Evolutionary conservation across 2,329 filamentous ascomycete genomes (phyloP).

Genomic region (Endoconidiophora polonica): DNA sequence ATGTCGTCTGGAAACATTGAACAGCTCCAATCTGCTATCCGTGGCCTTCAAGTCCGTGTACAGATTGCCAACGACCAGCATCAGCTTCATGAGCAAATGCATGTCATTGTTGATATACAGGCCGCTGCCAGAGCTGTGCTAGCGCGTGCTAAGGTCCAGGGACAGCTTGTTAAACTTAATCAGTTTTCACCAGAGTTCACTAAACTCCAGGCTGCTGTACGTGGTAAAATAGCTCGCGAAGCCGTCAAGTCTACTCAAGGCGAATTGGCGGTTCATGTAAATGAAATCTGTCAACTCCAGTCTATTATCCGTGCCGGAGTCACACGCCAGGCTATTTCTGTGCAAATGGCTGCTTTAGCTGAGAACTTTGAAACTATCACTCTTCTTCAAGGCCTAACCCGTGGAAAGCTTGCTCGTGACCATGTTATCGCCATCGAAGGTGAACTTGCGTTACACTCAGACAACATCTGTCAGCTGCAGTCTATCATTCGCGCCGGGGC

Average conservation of each 20-base stretch:
- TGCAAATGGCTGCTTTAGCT: constrained; percentile 31
- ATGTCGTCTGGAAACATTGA: constrained; percentile 32
- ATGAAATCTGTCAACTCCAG: constrained; percentile 31
- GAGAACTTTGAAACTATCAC: constrained; percentile 29
- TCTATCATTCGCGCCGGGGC: constrained; percentile 36
- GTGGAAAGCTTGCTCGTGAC: constrained; percentile 32
- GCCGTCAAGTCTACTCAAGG: constrained; percentile 27
- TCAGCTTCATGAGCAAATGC: constrained; percentile 51
- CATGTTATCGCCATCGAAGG: constrained; percentile 28
- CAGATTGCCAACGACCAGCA: constrained; percentile 31
- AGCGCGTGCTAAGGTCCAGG: constrained; percentile 54
- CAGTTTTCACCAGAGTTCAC: constrained; percentile 1
- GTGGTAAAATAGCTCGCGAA: constrained; percentile 32
- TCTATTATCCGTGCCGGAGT: constrained; percentile 36
- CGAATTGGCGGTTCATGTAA: constrained; percentile 29
- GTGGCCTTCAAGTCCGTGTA: constrained; percentile 43
- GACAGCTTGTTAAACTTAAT: constrained; percentile 59
- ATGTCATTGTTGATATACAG: constrained; percentile 55
- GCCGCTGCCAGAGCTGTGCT: constrained; percentile 64
- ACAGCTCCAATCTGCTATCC: constrained; percentile 40
- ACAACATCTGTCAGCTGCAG: constrained; percentile 32
- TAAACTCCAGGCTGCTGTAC: constrained; percentile 46
- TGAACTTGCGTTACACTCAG: constrained; percentile 29
- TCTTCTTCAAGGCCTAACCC: constrained; percentile 24
- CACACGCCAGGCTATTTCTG: constrained; percentile 32